Evolutionary conservation across 2,329 filamentous ascomycete genomes (phyloP), one percentile per base, ranked within the genome.

Genomic region (Piedraia hortae): DNA sequence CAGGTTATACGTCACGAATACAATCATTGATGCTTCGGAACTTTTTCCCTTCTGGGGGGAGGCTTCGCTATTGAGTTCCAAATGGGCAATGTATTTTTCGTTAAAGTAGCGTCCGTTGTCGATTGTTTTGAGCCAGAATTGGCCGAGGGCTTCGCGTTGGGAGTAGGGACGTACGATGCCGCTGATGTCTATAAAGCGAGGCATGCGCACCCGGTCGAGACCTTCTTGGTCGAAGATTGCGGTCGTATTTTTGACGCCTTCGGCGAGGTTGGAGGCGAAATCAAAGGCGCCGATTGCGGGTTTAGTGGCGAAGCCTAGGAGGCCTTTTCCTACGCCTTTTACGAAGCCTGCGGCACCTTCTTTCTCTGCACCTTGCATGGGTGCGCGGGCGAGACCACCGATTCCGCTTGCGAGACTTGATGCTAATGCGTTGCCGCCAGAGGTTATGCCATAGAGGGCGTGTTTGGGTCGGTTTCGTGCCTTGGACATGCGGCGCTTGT

Each of bases 21-120:
- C 91, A 28, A 97, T 59, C 62, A 93, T 75, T 7, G 36, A 34
- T 10, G 39, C 39, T 25, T 43, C 41, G 16, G 34, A 28, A 20
- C 14, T 12, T 14, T 19, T 22, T 12, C 16, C 12, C 12, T 10
- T 17, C 9, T 10, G 15, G 12, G 15, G 14, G 10, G 13, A n/a
- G 2, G 21, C 21, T 5, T 16, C 21, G 9, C n/a, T 16, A 13
- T 20, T 20, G 12, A 97, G 60, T 46, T 97, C 82, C 4, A 97
- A 56, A 42, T 97, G 88, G 4, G 80, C 88, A 43, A 97, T 85
- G 50, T 97, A 97, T 41, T 77, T 62, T 46, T 97, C 85, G 48
- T 89, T 71, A 59, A 97, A 97, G 54, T 82, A 93, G 44, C 80
- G 85, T 29, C 85, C 85, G 32, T 91, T 85, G 47, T 97, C 85